Conservation (phyloP, 768 basidiomycete species). For the Suillus ampliporus region DNA sequence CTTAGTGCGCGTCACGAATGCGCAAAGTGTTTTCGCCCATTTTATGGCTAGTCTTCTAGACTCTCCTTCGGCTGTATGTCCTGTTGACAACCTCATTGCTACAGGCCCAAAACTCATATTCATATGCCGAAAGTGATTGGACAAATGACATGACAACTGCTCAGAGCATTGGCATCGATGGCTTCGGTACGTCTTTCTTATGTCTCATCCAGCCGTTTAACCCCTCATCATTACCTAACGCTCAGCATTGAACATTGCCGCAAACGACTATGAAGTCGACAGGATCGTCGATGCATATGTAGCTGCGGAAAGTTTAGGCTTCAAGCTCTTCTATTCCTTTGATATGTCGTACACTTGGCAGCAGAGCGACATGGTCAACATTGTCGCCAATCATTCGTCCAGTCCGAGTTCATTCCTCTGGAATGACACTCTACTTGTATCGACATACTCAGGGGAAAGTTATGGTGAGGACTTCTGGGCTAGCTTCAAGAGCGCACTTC, state of each 20-base stretch:
- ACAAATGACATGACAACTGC: constrained; percentile 31
- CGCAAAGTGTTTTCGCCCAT: constrained; percentile 16
- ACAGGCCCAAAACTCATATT: constrained; percentile 30
- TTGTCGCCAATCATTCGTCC: constrained; percentile 24
- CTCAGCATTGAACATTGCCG: constrained; percentile 32
- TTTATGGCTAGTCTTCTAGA: constrained; percentile 11
- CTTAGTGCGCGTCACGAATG: neutral
- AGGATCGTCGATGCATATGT: constrained; percentile 40
- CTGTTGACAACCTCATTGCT: neutral
- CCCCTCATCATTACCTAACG: neutral
- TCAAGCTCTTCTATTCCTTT: constrained; percentile 45
- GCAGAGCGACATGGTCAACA: constrained; percentile 33
- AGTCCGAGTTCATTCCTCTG: constrained; percentile 38
- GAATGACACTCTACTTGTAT: constrained; percentile 33
- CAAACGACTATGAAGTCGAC: constrained; percentile 30
- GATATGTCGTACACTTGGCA: constrained; percentile 30
- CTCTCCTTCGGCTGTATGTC: neutral
- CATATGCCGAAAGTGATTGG: constrained; percentile 20
- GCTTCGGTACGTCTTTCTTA: constrained; percentile 25
- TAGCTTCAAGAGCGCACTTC: constrained; percentile 15
- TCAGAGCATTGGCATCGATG: constrained; percentile 11
- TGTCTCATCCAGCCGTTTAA: neutral
- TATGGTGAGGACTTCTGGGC: constrained; percentile 37
- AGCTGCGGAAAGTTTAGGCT: constrained; percentile 36
- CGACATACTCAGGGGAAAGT: constrained; percentile 43